These are phyloP conservation scores for Paxillus rubicundulus DNA, from an alignment of 768 basidiomycete genomes.

Conservation along the genomic window DNA sequence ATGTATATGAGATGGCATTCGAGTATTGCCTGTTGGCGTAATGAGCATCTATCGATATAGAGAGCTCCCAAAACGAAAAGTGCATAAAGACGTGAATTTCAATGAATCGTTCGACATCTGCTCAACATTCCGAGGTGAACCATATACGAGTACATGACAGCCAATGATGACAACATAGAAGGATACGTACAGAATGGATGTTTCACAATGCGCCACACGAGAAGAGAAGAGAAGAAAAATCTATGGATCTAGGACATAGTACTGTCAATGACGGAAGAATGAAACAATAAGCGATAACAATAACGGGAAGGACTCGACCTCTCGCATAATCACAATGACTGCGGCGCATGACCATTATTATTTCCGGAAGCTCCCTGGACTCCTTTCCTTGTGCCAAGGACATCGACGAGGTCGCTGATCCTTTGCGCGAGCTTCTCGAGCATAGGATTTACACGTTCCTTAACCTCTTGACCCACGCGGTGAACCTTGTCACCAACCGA, in stretches of 20 bases:
- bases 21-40: not conserved
- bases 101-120: too few species aligned
- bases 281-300: constrained; percentile 8
- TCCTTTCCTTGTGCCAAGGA: constrained; percentile 27
- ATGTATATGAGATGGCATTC: not conserved
- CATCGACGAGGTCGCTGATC: constrained; percentile 29
- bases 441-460: constrained; percentile 57
- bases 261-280: constrained; percentile 6
- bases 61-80: too few species aligned
- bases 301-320: not conserved
- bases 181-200: constrained; percentile 24
- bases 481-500: constrained; percentile 61
- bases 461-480: constrained; percentile 56
- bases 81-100: too few species aligned
- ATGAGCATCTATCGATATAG: not conserved
- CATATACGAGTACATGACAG: constrained; percentile 8
- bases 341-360: constrained; percentile 8
- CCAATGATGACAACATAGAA: not conserved
- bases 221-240: constrained; percentile 19
- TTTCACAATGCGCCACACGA: constrained; percentile 10
- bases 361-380: constrained; percentile 2
- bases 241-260: constrained; percentile 22
- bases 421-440: constrained; percentile 50
- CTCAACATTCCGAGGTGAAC: too few species aligned
- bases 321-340: constrained; percentile 4